Evolutionary conservation across 2,329 filamentous ascomycete species (phyloP), one percentile per base, ranked within the genome.

Genomic region (Diplocarpon mali): DNA sequence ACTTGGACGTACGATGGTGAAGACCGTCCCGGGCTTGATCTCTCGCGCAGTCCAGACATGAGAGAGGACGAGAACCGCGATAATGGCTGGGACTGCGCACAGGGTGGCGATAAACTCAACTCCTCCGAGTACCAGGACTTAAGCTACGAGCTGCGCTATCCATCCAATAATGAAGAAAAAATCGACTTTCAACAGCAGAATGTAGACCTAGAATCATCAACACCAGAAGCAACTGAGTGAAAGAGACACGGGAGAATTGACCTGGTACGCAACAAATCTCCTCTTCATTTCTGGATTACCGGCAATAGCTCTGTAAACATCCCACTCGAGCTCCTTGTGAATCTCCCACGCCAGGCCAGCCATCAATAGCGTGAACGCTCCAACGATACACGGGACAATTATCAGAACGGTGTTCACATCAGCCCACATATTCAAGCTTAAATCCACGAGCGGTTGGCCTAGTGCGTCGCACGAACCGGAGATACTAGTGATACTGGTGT

Each of bases 161-260:
- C 28, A 41, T 15, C 39, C 39, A 16, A 41, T 41, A 16, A 41
- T 35, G 31, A 41, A 35, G 39, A 41, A 41, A 30, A 41, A 27
- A 16, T 41, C 39, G 30, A 41, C 30, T 8, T 41, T 41, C 31
- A 41, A 10, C 17, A 35, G 27, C 31, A 41, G 20, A 12, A 41
- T 41, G 17, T 41, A 41, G 2, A 41, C 13, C 30, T 41, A 16
- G 17, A 28, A 7, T n/a, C 30, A 14, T 10, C 30, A 32, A 32
- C 3, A 32, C 11, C 11, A 10, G 3, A 10, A 5, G 30, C 30
- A 9, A 32, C 11, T 12, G 10, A 32, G 30, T 12, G 30, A 5
- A 32, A 32, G 10, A 14, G 30, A 12, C 5, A 32, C 4, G 10
- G 7, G 20, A 24, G 9, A 35, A 34, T 30, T 27, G n/a, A 35